Evolutionary conservation across 257 asterid genomes (phyloP).

Genomic region (Vinca minor): DNA sequence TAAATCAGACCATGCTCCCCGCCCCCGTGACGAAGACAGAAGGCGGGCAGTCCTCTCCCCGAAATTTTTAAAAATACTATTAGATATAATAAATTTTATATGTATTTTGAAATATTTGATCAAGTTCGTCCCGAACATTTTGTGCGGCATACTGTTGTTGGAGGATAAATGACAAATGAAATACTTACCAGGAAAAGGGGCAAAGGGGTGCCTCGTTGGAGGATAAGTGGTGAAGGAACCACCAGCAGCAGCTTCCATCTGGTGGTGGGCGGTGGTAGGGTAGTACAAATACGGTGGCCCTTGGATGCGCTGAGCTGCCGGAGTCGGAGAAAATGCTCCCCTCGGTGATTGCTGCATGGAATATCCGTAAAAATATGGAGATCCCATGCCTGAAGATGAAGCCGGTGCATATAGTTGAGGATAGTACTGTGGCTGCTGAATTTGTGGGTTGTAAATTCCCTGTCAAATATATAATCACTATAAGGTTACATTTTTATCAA

Average conservation of each 20-base stretch:
- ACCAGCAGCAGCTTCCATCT: conserved; percentile 33
- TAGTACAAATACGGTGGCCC: conserved; percentile 71
- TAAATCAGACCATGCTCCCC: too few relatives aligned
- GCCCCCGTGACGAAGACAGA: too few relatives aligned
- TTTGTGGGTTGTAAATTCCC: conserved; percentile 67
- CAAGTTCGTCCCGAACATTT: too few relatives aligned
- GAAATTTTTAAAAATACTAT: too few relatives aligned
- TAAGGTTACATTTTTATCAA: too few relatives aligned
- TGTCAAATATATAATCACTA: conserved; percentile 19
- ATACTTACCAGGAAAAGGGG: conserved; percentile 51
- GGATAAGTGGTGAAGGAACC: conserved; percentile 32
- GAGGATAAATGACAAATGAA: too few relatives aligned
- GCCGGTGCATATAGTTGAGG: conserved; percentile 57
- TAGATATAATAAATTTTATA: too few relatives aligned
- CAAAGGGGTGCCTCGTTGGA: conserved; percentile 45
- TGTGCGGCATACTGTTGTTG: too few relatives aligned
- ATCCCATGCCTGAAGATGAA: conserved; percentile 47
- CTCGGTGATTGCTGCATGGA: conserved; percentile 51
- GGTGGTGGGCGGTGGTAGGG: conserved; percentile 54
- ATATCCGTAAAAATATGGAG: conserved; percentile 69
- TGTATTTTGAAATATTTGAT: neutral
- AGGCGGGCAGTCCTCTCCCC: too few relatives aligned
- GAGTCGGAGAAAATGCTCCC: conserved; percentile 46
- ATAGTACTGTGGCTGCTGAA: conserved; percentile 69
- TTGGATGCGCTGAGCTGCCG: conserved; percentile 54